These are phyloP conservation scores for Hyphodiscus hymeniophilus DNA, from an alignment of 495 filamentous ascomycete species.

Conservation along the genomic window DNA sequence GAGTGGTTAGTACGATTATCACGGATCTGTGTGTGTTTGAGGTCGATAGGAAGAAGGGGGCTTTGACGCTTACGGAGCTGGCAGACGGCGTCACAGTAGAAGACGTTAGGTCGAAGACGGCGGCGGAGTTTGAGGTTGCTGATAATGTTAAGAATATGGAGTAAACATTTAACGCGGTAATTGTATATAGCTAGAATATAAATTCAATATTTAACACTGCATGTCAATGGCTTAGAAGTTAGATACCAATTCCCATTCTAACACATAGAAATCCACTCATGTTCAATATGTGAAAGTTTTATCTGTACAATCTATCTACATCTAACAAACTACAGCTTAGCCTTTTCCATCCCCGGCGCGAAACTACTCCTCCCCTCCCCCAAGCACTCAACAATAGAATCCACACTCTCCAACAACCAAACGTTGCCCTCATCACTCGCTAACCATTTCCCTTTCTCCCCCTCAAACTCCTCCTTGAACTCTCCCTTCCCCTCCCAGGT, in stretches of 20 bases:
- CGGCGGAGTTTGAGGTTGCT: constrained; percentile 70
- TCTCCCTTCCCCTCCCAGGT: constrained; percentile 44
- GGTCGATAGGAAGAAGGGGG: constrained; percentile 62
- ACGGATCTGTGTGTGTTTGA: constrained; percentile 90
- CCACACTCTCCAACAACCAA: constrained; percentile 64
- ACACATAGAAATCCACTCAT: not conserved
- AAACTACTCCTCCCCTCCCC: constrained; percentile 49
- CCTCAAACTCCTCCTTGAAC: constrained; percentile 23
- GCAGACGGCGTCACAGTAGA: constrained; percentile 84
- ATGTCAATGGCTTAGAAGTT: too few species aligned
- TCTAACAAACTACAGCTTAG: not conserved
- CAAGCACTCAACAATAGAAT: constrained; percentile 58
- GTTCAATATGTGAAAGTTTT: not conserved
- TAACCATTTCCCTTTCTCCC: constrained; percentile 52
- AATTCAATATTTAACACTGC: too few species aligned
- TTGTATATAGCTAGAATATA: too few species aligned
- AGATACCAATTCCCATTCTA: too few species aligned
- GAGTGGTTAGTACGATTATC: constrained; percentile 83
- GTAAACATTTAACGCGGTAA: constrained; percentile 20
- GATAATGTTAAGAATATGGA: constrained; percentile 75
- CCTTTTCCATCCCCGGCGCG: constrained; percentile 39
- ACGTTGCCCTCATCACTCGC: constrained; percentile 63
- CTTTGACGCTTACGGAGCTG: constrained; percentile 72
- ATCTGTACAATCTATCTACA: constrained; percentile 1
- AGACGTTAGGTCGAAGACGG: constrained; percentile 81